phyloP scores from a whole-genome alignment of 192 early-diverging fungal species.

The Mortierella antarctica region DNA sequence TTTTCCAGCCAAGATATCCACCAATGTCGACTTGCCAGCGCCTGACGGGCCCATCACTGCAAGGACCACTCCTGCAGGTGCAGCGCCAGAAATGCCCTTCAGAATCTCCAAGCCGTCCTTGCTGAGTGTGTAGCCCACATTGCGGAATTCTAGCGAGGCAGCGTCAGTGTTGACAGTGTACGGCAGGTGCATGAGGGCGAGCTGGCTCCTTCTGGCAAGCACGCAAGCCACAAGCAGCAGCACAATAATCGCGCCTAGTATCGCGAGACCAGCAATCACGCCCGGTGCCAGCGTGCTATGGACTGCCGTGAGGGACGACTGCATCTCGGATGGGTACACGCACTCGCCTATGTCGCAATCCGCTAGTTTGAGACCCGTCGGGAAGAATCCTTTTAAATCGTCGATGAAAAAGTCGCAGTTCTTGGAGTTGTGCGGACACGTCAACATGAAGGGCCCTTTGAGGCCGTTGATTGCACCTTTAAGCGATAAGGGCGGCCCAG shows the following conservation, averaged over 20 bases:
- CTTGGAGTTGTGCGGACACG: constrained; percentile 52
- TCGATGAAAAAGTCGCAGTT: constrained; percentile 57
- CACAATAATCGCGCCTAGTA: constrained; percentile 35
- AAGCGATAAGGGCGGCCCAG: constrained; percentile 52
- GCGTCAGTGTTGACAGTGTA: constrained; percentile 29
- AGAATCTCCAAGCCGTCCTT: constrained; percentile 73
- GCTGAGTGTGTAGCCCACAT: constrained; percentile 44
- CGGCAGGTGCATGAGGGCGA: constrained; percentile 12
- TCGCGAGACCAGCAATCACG: constrained; percentile 27
- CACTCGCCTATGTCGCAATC: constrained; percentile 70
- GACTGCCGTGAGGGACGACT: neutral
- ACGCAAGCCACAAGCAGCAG: constrained; percentile 22
- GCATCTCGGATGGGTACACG: constrained; percentile 54
- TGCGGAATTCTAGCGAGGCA: constrained; percentile 43
- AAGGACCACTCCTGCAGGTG: constrained; percentile 77
- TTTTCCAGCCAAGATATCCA: constrained; percentile 83
- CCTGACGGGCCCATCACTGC: constrained; percentile 95
- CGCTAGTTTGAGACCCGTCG: constrained; percentile 58
- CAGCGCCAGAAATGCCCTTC: constrained; percentile 75
- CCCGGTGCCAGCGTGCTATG: constrained; percentile 15
- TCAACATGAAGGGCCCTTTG: constrained; percentile 54
- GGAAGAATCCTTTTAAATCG: constrained; percentile 61
- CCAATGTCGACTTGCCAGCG: constrained; percentile 90
- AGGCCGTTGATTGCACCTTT: constrained; percentile 48
- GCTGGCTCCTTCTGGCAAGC: constrained; percentile 25